phyloP scores from a whole-genome alignment of 805 yeast genomes.

The Kodamaea leandrae region DNA sequence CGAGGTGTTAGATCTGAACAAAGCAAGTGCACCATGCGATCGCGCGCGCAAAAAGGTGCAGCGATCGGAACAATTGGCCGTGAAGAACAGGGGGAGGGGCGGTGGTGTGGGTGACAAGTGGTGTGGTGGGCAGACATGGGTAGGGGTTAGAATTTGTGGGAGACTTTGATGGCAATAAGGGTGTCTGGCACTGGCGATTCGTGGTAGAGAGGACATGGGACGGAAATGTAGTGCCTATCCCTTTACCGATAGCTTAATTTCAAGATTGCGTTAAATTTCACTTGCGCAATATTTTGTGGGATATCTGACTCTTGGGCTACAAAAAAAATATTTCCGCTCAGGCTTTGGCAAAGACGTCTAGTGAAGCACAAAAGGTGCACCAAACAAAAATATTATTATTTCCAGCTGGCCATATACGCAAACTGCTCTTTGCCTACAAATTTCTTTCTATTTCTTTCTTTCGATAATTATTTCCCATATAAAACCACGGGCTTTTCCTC shows the following conservation, averaged over 20 bases:
- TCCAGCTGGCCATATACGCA: constrained; percentile 1
- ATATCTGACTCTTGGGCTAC: not conserved
- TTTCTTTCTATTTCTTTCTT: constrained; percentile 4
- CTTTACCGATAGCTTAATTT: not conserved
- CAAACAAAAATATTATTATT: constrained; percentile 5
- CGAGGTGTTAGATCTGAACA: not conserved
- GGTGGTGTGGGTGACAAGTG: too few relatives aligned
- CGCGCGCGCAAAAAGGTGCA: not conserved
- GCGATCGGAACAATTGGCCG: too few relatives aligned
- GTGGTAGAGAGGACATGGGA: too few relatives aligned
- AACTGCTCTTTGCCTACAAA: constrained; percentile 1
- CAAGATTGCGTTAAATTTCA: not conserved
- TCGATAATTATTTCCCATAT: constrained; percentile 3
- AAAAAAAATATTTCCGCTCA: constrained; percentile 1
- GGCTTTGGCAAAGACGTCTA: not conserved
- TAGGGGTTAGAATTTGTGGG: too few relatives aligned
- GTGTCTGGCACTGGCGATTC: too few relatives aligned
- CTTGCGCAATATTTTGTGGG: not conserved
- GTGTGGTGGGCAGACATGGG: too few relatives aligned
- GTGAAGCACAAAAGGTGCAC: constrained; percentile 1
- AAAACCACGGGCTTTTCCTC: constrained; percentile 4
- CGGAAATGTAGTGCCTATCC: not conserved
- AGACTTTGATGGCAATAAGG: too few relatives aligned
- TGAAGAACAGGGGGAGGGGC: too few relatives aligned
- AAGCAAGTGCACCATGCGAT: not conserved